These are phyloP conservation scores for Saccharomycopsis hybrid DNA, from an alignment of 1,139 yeast species.

Conservation along the genomic window DNA sequence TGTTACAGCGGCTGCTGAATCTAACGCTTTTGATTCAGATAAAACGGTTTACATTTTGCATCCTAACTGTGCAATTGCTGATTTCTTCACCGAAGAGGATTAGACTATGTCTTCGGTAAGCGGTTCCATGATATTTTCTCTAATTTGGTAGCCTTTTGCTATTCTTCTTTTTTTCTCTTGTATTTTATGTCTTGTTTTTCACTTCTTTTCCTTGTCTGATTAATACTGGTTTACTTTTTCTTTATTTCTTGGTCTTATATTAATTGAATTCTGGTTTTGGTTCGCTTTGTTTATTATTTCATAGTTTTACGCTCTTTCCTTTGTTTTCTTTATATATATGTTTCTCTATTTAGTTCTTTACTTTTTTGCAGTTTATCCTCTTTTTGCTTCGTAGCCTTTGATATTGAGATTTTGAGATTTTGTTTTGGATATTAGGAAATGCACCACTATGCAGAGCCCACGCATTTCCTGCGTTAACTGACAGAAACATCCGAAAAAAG, in stretches of 20 bases:
- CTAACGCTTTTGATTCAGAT: slow-evolving; percentile 20
- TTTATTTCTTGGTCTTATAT: too few species aligned
- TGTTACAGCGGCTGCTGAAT: slow-evolving; percentile 27
- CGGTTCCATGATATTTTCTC: slow-evolving; percentile 23
- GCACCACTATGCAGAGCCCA: too few species aligned
- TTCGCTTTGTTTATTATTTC: not conserved
- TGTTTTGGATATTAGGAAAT: too few species aligned
- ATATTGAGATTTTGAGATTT: too few species aligned
- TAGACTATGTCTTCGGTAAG: slow-evolving; percentile 13
- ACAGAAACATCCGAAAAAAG: too few species aligned
- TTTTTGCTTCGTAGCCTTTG: not conserved
- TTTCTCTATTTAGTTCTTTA: not conserved
- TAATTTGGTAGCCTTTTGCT: too few species aligned
- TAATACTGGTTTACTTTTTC: not conserved
- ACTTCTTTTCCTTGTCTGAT: not conserved
- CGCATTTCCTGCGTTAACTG: too few species aligned
- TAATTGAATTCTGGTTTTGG: too few species aligned
- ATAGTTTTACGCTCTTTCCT: not conserved
- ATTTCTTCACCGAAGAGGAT: slow-evolving; percentile 27
- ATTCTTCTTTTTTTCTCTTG: not conserved
- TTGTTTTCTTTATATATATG: not conserved
- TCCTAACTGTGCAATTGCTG: slow-evolving; percentile 82
- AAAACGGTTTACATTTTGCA: slow-evolving; percentile 66
- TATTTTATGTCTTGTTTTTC: not conserved
- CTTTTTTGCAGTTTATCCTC: not conserved